Base-by-base conservation (phyloP, 1,284 basidiomycete species). In the Irpex sp. region DNA sequence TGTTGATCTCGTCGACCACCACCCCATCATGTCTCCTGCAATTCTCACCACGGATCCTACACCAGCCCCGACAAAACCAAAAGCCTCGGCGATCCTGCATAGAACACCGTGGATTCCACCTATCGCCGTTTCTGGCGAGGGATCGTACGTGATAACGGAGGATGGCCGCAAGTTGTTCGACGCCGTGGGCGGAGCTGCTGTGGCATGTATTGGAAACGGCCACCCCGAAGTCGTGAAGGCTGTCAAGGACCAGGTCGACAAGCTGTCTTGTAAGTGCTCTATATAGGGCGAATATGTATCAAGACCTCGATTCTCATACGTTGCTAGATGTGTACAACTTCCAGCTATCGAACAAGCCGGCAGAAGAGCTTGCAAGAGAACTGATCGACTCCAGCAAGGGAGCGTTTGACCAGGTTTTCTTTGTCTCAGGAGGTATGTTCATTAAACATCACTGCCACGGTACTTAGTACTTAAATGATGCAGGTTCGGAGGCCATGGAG, bases 401-500 rank as follows among this genome's bases (percentile, higher is more conserved):
- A n/a, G 90, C 87, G 1, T 93, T 94, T 69, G 83, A 85, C 55
- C 75, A 85, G 11, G 83, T 80, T 62, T 87, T 84, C 1, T 92
- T 92, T 68, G 80, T 86, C 17, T 87, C 88, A 50, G 91, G 92
- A 76, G 91, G 90, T 84, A 66, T 54, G 76, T 69, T 65, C 31
- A 8, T 37, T 59, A 11, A 31, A 17, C 39, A 61, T 46, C 19
- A 17, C 26, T 31, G 60, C 4, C 15, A 33, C 15, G 19, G 19
- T 36, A 31, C 51, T 36, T 39, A 55, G 37, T 17, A 7, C 31
- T 33, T 5, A 33, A 33, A 6, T 33, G 31, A 21, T n/a, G 46
- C 37, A 93, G 91, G 92, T 53, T 89, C 91, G 1, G 93, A 95
- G 75, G 92, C 93, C 0, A 90, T 93, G 87, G 93, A 95, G 67